These are phyloP conservation scores for Plasmodium chabaudi DNA, from an alignment of 169 alveolate genomes.

Conservation along the genomic window DNA sequence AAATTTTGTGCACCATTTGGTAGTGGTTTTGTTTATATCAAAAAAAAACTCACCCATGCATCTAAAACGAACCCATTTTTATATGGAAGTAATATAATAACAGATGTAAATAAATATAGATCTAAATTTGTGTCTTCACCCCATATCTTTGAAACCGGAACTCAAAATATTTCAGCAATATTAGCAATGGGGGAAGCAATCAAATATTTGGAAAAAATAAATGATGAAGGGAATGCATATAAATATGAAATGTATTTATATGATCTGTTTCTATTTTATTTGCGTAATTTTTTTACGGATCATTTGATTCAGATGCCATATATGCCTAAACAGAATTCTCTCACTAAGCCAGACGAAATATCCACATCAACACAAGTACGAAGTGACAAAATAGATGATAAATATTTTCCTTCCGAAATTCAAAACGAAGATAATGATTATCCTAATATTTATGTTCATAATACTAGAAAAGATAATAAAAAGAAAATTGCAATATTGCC, in stretches of 20 bases:
- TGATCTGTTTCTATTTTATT: slow-evolving; percentile 31
- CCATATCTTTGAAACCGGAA: slow-evolving; percentile 54
- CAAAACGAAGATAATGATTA: neutral
- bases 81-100: slow-evolving; percentile 66
- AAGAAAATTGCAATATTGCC: slow-evolving; percentile 55
- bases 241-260: slow-evolving; percentile 63
- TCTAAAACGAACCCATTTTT: slow-evolving; percentile 53
- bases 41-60: slow-evolving; percentile 18
- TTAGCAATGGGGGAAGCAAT: slow-evolving; percentile 56
- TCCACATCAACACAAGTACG: neutral
- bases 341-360: no score
- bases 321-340: no score
- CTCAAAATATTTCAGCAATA: slow-evolving; percentile 53
- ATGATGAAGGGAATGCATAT: neutral
- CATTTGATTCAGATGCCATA: slow-evolving; percentile 19
- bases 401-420: neutral
- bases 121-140: slow-evolving; percentile 42
- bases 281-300: neutral
- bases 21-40: slow-evolving; percentile 81
- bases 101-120: slow-evolving; percentile 44
- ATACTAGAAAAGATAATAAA: neutral
- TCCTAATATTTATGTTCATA: slow-evolving; percentile 18
- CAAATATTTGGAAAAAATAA: slow-evolving; percentile 20
- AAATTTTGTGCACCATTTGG: slow-evolving; percentile 86
- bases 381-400: neutral